Conservation (phyloP, 2,329 filamentous ascomycete genomes). For the Monosporascus ibericus region DNA sequence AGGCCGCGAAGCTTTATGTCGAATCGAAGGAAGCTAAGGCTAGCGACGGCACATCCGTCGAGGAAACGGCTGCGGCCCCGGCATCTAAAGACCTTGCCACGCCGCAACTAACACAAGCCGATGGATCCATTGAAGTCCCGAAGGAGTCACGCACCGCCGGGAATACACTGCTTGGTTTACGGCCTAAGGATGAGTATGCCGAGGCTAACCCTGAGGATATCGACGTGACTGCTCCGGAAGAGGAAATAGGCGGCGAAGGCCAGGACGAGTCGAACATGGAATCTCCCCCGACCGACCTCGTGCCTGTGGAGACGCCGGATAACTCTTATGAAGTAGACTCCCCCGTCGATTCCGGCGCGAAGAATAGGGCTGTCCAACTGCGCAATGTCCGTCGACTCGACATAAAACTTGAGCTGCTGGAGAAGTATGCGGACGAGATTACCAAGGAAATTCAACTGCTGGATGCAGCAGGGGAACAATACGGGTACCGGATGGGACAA, state of each 20-base stretch:
- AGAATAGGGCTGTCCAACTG: not conserved
- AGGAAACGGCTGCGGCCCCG: conserved; percentile 1
- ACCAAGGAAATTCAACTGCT: conserved; percentile 2
- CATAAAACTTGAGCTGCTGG: not conserved
- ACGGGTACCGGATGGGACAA: conserved; percentile 14
- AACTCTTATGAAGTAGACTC: conserved; percentile 5
- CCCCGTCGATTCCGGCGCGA: not conserved
- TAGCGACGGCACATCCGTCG: not conserved
- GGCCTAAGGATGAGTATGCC: conserved; percentile 12
- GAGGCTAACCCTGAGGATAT: conserved; percentile 40
- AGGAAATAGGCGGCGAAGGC: conserved; percentile 25
- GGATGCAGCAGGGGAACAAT: conserved; percentile 12
- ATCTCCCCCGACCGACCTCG: conserved; percentile 6
- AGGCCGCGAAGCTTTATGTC: conserved; percentile 46
- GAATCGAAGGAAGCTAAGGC: conserved; percentile 28
- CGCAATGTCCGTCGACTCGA: not conserved
- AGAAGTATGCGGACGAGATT: conserved; percentile 3
- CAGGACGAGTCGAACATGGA: conserved; percentile 14
- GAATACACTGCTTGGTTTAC: conserved; percentile 3
- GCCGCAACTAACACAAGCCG: not conserved
- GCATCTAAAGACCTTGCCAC: conserved; percentile 1
- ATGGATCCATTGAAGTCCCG: not conserved
- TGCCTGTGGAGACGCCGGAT: conserved; percentile 4
- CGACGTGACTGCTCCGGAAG: conserved; percentile 39
- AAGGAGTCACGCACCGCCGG: not conserved